These are phyloP conservation scores for Boletus tomentosulus DNA, from an alignment of 768 basidiomycete species.

Conservation along the genomic window DNA sequence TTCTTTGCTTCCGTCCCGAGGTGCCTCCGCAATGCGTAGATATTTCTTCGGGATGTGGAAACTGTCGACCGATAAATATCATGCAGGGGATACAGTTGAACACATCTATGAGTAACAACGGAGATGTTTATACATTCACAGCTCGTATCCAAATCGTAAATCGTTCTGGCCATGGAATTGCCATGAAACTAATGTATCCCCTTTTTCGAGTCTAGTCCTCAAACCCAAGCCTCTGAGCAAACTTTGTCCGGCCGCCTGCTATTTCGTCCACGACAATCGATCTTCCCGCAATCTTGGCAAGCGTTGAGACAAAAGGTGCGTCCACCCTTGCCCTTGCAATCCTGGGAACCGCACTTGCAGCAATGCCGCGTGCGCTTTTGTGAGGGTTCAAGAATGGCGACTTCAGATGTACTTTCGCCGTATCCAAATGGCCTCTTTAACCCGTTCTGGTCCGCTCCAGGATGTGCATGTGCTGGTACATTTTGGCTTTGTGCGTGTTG, in stretches of 20 bases:
- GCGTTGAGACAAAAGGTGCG: constrained; percentile 66
- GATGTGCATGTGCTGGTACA: constrained; percentile 22
- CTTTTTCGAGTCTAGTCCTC: background rate
- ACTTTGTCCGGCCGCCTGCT: constrained; percentile 73
- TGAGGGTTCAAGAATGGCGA: constrained; percentile 34
- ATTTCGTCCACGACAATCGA: constrained; percentile 74
- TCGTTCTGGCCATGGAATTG: background rate
- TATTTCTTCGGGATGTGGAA: background rate
- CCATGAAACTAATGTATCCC: background rate
- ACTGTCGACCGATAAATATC: background rate
- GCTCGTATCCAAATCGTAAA: background rate
- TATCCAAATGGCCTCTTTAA: constrained; percentile 28
- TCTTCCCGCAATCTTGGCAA: constrained; percentile 81
- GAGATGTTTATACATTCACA: constrained; percentile 11
- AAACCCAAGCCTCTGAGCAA: constrained; percentile 56
- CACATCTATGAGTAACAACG: constrained; percentile 3
- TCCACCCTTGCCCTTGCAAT: constrained; percentile 82
- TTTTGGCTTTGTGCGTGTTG: constrained; percentile 22
- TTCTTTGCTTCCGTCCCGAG: background rate
- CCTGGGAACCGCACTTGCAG: constrained; percentile 76
- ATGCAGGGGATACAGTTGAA: constrained; percentile 3
- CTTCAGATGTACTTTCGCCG: constrained; percentile 21
- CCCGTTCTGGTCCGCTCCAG: constrained; percentile 24
- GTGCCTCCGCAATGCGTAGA: background rate
- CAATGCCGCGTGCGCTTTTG: constrained; percentile 73